Percentiles rank a stretch among this genome's conserved stretches.
phyloP scores from a whole-genome alignment of 1,139 yeast species.

The Saccharomyces hybrid region DNA sequence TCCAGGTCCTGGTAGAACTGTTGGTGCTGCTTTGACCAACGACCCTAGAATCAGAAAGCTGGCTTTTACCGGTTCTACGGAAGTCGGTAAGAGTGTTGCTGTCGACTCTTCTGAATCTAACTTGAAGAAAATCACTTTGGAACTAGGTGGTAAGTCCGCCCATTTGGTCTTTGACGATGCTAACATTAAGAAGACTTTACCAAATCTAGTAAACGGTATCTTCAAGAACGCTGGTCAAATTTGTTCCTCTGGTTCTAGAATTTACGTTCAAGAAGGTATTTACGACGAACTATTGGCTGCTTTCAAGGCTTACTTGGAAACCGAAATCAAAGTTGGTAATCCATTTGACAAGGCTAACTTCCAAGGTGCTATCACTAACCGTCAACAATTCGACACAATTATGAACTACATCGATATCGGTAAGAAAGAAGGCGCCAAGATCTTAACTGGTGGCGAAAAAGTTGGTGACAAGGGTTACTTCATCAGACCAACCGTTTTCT shows the following conservation, averaged over 20 bases:
- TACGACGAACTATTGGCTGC: conserved; percentile 57
- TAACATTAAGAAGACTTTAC: conserved; percentile 54
- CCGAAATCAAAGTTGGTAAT: conserved; percentile 54
- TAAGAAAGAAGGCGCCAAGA: conserved; percentile 59
- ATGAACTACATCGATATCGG: conserved; percentile 66
- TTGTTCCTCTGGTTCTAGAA: conserved; percentile 81
- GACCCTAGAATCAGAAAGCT: conserved; percentile 69
- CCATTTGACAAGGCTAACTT: conserved; percentile 60
- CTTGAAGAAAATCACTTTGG: conserved; percentile 74
- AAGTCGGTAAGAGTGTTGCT: conserved; percentile 66
- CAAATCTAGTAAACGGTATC: conserved; percentile 52
- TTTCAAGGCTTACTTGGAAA: conserved; percentile 51
- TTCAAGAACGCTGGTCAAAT: conserved; percentile 82
- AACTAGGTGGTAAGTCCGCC: conserved; percentile 83
- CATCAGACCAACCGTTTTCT: conserved; percentile 65
- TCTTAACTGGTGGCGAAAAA: conserved; percentile 65
- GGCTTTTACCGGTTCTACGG: conserved; percentile 81
- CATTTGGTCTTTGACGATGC: conserved; percentile 70
- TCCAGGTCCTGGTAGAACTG: conserved; percentile 66
- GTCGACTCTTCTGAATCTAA: conserved; percentile 56
- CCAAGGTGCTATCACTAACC: conserved; percentile 71
- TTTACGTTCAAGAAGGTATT: conserved; percentile 66
- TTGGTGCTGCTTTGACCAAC: conserved; percentile 64
- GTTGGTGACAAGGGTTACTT: conserved; percentile 51
- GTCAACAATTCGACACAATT: conserved; percentile 63